Base-by-base conservation (phyloP, 2,329 filamentous ascomycete species). In the Orbilia quercus region DNA sequence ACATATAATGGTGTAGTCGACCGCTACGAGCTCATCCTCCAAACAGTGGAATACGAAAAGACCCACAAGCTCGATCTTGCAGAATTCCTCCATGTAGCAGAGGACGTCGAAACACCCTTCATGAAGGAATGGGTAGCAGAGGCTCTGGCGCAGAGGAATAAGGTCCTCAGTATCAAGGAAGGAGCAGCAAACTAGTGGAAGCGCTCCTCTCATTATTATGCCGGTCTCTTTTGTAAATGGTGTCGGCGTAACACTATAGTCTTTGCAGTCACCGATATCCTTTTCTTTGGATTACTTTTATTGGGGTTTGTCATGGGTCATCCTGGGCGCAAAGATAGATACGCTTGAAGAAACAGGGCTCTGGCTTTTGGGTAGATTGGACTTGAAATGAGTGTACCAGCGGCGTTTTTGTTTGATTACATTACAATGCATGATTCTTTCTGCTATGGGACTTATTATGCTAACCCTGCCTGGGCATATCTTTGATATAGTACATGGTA, bases 11-110 rank as follows among this genome's bases (percentile, higher is more conserved):
- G 1, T 22, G 11, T 62, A 78, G 87, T 99, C 70, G 95, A 99
- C 82, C 98, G 98, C 88, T 88, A 99, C 81, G 95, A 99, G 83
- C 83, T 99, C 76, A 82, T 99, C 74, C 83, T 96, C 79, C 95
- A 99, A 83, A 97, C 97, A 91, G 84, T 96, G 28, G 95, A 99
- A 81, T 99, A 99, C 79, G 95, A 99, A 85, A 89, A 90, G 78
- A 82, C 85, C 11, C 84, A 87, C 54, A 82, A 88, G 63, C 80
- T 92, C 40, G 92, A 98, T 80, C 82, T 99, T 55, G 87, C 90
- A 58, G 95, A 99, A 82, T 98, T 99, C 77, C 86, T 88, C 0
- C 89, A 90, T 79, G 95, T 97, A 1, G 87, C 90, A 7, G 85
- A 83, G 50, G 87, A 86, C 77, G 89, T 98, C 76, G 84, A 85